Evolutionary conservation across 1,284 basidiomycete species (phyloP).

Genomic region (Melampsora americana): DNA sequence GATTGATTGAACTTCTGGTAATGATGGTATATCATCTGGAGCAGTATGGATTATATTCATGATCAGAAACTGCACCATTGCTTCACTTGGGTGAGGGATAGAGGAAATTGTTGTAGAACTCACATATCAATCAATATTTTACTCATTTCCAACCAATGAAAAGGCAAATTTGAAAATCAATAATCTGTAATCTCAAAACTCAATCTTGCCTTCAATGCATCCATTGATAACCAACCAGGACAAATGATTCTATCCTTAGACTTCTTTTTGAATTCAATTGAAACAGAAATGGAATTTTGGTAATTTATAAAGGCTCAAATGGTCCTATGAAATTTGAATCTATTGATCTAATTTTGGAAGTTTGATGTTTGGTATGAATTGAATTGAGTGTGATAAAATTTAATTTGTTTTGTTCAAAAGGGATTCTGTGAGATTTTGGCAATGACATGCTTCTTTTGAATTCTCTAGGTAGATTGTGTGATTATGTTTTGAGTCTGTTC

Average conservation of each 20-base stretch:
- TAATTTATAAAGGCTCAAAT: background rate
- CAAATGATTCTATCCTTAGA: background rate
- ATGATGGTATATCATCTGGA: slow-evolving; percentile 10
- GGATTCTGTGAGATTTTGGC: background rate
- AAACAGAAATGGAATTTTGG: background rate
- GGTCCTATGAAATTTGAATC: background rate
- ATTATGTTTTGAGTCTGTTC: no score
- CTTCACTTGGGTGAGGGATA: no score
- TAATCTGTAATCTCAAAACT: background rate
- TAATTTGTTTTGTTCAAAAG: background rate
- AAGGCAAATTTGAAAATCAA: background rate
- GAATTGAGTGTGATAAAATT: background rate
- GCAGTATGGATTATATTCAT: background rate
- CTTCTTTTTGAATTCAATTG: background rate
- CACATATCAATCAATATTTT: background rate
- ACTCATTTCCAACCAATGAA: slow-evolving; percentile 9
- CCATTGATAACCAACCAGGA: background rate
- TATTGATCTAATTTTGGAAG: background rate
- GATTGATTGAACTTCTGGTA: background rate
- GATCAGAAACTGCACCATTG: no score
- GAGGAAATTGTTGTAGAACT: background rate
- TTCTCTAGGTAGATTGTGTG: background rate
- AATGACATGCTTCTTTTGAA: background rate
- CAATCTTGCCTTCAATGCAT: background rate
- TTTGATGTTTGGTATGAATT: background rate